A percentile compares a stretch with the other conserved stretches of the same genome.
Conservation (phyloP, 78 protist species). For the Planoprotostelium fungivorum region DNA sequence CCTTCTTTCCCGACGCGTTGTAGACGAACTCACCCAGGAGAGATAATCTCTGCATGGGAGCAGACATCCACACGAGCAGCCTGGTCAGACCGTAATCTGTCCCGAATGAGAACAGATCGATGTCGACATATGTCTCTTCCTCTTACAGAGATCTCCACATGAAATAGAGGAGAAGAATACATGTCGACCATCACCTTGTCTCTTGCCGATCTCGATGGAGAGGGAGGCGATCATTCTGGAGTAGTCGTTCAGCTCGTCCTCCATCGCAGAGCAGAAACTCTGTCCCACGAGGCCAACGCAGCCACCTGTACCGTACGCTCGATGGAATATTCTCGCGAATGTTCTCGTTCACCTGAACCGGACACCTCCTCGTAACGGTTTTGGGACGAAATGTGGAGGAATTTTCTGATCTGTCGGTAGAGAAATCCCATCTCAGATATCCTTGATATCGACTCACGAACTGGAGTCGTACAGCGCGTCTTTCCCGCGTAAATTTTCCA, state of each 20-base stretch:
- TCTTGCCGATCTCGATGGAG: constrained; percentile 20
- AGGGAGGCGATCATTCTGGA: constrained; percentile 38
- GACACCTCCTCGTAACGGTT: constrained; percentile 17
- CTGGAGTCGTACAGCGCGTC: too few relatives aligned
- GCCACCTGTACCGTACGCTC: not conserved
- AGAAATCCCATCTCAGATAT: constrained; percentile 48
- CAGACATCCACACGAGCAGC: constrained; percentile 48
- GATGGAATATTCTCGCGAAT: not conserved
- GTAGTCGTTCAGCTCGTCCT: constrained; percentile 46
- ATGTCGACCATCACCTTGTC: not conserved
- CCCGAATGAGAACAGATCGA: not conserved
- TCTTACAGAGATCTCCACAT: too few relatives aligned
- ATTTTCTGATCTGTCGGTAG: constrained; percentile 23
- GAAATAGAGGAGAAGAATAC: not conserved
- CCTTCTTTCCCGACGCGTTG: not conserved
- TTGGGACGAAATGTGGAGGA: constrained; percentile 7
- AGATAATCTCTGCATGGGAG: constrained; percentile 24
- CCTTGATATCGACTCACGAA: constrained; percentile 16
- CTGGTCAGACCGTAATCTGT: not conserved
- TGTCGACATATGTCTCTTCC: constrained; percentile 4
- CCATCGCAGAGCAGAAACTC: constrained; percentile 46
- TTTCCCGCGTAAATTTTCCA: too few relatives aligned
- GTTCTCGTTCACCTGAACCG: constrained; percentile 24
- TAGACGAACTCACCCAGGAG: not conserved
- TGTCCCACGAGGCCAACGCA: not conserved